Base-by-base conservation (phyloP, 805 yeast species). In the Saturnispora mendoncae region DNA sequence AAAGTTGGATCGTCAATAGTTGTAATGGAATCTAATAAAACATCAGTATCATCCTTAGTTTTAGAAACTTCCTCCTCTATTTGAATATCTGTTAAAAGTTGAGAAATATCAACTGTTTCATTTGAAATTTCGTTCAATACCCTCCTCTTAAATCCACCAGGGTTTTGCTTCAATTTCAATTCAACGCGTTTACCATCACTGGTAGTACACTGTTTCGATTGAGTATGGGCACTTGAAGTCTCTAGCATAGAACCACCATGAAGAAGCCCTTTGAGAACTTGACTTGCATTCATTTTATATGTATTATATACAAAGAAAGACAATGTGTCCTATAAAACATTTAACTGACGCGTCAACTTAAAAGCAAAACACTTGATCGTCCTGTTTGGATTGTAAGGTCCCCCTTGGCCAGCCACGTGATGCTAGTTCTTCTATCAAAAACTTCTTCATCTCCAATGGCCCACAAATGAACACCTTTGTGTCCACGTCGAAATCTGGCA, bases 391-490 rank as follows among this genome's bases (percentile, higher is more conserved):
- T 32, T 48, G 41, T 17, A 60, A 41, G 20, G 38, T 43, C 28
- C 65, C 66, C 40, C 53, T 50, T 17, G 63, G 68, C 76, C 85
- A 83, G 1, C 90, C 88, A 43, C 80, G 61, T 30, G 74, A 76
- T 34, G 65, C 64, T 13, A 84, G 68, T 38, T 68, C 65, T 29
- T 67, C 65, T 8, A 74, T 57, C 46, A 79, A 67, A 28, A 58
- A 53, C 46, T 67, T 68, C 52, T 77, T 79, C 84, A 84, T 74
- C 32, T 68, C 79, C 49, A 75, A 73, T 17, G 88, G 88, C 10
- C 94, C 94, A 63, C 88, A 82, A 30, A 83, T 68, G 44, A 81
- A 69, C 28, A 84, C 67, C 50, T 78, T 73, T 39, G 75, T 69
- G n/a, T 71, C 66, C 2, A 51, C 52, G 21, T 67, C 57, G 3